Base-by-base conservation (phyloP, 345 rosid species). In the Brassica napus region DNA sequence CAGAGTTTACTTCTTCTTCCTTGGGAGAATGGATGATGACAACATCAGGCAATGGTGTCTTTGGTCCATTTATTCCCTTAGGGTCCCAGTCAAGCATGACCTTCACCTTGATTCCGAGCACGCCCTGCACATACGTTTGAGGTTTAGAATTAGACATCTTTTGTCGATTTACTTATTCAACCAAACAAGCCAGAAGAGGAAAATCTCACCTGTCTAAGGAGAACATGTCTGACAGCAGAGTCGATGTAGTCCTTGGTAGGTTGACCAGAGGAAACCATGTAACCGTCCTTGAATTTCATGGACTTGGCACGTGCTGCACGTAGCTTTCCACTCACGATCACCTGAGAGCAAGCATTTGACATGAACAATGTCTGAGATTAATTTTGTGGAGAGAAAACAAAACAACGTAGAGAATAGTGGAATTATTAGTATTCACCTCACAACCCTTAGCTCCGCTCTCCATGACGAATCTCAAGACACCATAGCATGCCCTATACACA, bases 381-480 rank as follows among this genome's bases (percentile, higher is more conserved):
- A 14, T 23, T 58, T 21, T 4, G 15, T 24, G 34, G 15, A 1
- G 65, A 9, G 6, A 24, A 24, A 24, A 23, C 0, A 24, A 49
- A 49, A 24, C 64, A 1, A 59, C 3, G 0, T 23, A n/a, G 3
- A 59, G 16, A 5, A 11, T 7, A 59, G 0, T 1, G 1, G 15
- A 8, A 60, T 4, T 4, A 60, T 4, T 5, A 1, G 34, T 4
- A 24, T 4, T 11, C 34, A 60, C 92, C 95, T 89, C 94, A 10
- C 95, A 91, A 42, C 93, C 97, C 88, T 87, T 91, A 1, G 94
- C 95, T 2, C 97, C 91, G 71, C 87, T 89, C 84, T 91, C 94
- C 97, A 93, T 91, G 37, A 88, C 84, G 65, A 87, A 92, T 35
- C 93, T 89, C 76, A 91, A 82, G 8, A 93, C 96, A 80, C 94